Evolutionary conservation across 2,329 filamentous ascomycete genomes (phyloP), one percentile per base, ranked within the genome.

Genomic region (Penicillium sp.): DNA sequence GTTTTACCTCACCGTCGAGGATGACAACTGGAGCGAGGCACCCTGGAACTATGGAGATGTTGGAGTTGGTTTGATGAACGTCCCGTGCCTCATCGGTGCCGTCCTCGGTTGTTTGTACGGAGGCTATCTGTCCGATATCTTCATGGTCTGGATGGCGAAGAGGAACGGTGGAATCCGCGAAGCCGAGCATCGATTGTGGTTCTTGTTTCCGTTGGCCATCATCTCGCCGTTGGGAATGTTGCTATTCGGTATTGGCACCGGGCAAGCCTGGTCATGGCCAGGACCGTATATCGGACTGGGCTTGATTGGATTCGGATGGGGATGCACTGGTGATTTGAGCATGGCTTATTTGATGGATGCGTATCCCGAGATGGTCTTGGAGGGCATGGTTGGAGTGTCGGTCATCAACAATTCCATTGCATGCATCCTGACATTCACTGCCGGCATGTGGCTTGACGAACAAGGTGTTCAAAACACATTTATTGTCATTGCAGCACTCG

Each of bases 261-360:
- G 70, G 9, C 70, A 78, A 38, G 78, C 76, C 1, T 82, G 78
- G 80, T 60, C 66, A 35, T 83, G 81, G 81, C 79, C 77, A 1
- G 71, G 71, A 8, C 78, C 81, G 0, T 84, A 84, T 54, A 70
- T 84, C 14, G 82, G 80, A 1, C 68, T 84, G 0, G 82, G 79
- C 3, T 78, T 83, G 61, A 83, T 83, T 26, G 82, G 82, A 4
- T 84, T 84, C 55, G 82, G 82, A 2, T 84, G 81, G 67, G 82
- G 82, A 7, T 83, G 81, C 51, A 80, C 80, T 2, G 82, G 82
- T 5, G 82, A 84, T 66, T 65, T 84, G 57, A 74, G 76, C 54
- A 76, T 81, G 72, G 78, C 81, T 0, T 83, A 83, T 58, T 68
- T 83, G 4, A 80, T 80, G 61, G 81, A 83, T 58, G 77, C 77